Evolutionary conservation across 2,329 filamentous ascomycete genomes (phyloP).

Genomic region (Helminthosporium solani): DNA sequence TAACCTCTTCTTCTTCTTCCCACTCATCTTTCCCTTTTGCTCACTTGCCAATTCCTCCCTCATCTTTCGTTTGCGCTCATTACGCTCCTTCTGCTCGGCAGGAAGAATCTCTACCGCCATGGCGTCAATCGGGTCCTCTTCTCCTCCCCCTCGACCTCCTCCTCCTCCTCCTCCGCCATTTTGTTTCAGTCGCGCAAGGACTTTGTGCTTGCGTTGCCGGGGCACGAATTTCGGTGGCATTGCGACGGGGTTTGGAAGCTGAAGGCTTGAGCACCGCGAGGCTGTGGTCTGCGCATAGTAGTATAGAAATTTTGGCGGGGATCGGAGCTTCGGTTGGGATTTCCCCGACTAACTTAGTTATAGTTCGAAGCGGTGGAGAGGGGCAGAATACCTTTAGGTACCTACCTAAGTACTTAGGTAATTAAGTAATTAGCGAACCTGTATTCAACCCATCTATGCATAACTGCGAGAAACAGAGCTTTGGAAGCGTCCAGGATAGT

Average conservation of each 20-base stretch:
- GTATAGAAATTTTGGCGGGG: constrained; percentile 39
- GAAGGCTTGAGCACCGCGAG: no score
- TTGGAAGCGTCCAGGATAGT: no score
- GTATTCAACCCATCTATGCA: no score
- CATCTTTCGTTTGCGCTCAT: constrained; percentile 54
- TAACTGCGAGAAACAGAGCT: no score
- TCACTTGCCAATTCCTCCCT: constrained; percentile 56
- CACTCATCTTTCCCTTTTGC: constrained; percentile 57
- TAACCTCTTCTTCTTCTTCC: constrained; percentile 67
- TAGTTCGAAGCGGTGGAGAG: constrained; percentile 15
- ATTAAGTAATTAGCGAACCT: no score
- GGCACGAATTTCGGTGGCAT: constrained; percentile 50
- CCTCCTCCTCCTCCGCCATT: constrained; percentile 13
- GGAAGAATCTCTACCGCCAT: constrained; percentile 55
- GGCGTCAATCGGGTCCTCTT: constrained; percentile 51
- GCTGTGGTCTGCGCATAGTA: no score
- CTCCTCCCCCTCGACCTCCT: constrained; percentile 14
- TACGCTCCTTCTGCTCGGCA: constrained; percentile 54
- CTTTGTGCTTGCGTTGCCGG: constrained; percentile 61
- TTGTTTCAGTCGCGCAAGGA: constrained; percentile 63
- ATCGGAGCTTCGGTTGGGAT: constrained; percentile 20
- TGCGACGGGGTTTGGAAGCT: no score
- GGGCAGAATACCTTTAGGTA: no score
- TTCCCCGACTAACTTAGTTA: no score
- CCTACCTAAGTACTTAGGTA: no score